phyloP scores from a whole-genome alignment of 805 yeast genomes.

The Yarrowia osloensis region DNA sequence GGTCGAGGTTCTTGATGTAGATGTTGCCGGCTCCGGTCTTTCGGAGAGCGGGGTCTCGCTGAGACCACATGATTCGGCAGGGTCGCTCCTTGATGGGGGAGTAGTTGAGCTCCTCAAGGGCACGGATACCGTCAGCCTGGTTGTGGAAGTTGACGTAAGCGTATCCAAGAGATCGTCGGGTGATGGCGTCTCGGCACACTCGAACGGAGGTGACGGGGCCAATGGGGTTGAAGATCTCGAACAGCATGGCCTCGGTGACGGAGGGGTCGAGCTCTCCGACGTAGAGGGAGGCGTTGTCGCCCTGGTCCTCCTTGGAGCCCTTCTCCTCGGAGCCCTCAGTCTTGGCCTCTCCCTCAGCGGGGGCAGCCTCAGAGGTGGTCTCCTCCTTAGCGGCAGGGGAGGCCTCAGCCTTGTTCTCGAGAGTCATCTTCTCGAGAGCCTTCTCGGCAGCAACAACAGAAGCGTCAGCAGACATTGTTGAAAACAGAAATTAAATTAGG shows the following conservation, averaged over 20 bases:
- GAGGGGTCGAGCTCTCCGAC: slow-evolving; percentile 95
- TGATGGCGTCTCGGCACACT: slow-evolving; percentile 97
- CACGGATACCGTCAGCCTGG: slow-evolving; percentile 86
- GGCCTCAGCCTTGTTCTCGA: slow-evolving; percentile 36
- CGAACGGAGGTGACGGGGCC: slow-evolving; percentile 97
- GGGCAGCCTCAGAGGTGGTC: slow-evolving; percentile 42
- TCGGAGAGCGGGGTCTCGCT: slow-evolving; percentile 95
- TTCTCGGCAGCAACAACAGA: slow-evolving; percentile 44
- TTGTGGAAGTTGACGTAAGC: slow-evolving; percentile 96
- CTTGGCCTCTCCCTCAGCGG: slow-evolving; percentile 63
- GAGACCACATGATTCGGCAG: slow-evolving; percentile 99
- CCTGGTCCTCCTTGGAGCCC: slow-evolving; percentile 35
- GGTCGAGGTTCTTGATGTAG: slow-evolving; percentile 97
- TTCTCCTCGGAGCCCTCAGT: slow-evolving; percentile 46
- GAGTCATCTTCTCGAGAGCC: slow-evolving; percentile 43
- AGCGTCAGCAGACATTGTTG: slow-evolving; percentile 41
- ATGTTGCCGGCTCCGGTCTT: slow-evolving; percentile 95
- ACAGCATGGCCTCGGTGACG: slow-evolving; percentile 91
- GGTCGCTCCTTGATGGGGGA: slow-evolving; percentile 90
- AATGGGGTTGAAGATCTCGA: slow-evolving; percentile 89
- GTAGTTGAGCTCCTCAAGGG: slow-evolving; percentile 94
- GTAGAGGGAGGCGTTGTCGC: slow-evolving; percentile 77
- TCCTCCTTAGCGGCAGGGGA: slow-evolving; percentile 37
- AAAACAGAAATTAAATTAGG: slow-evolving; percentile 21
- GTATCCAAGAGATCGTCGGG: slow-evolving; percentile 95